These are phyloP conservation scores for Ustilago curta DNA, from an alignment of 1,284 basidiomycete species.

Conservation along the genomic window DNA sequence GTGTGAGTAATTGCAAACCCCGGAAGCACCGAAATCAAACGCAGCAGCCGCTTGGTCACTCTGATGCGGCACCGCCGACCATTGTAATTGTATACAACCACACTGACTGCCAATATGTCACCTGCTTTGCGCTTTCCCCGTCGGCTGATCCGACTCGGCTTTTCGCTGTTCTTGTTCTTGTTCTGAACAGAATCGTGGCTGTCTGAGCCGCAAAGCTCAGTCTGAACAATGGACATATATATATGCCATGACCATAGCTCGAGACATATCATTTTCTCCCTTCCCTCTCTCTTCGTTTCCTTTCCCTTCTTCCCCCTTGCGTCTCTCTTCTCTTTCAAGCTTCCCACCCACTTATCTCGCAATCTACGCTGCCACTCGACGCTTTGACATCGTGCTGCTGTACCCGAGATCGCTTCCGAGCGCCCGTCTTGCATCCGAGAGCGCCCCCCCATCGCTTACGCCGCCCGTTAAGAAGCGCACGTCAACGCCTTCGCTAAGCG, in stretches of 20 bases:
- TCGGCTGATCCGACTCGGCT: no score
- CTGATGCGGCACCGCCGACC: no score
- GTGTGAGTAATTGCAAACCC: no score
- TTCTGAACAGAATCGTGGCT: no score
- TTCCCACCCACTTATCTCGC: conserved; percentile 1
- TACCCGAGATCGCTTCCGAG: conserved; percentile 20
- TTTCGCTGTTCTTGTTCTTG: no score
- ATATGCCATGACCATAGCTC: conserved; percentile 3
- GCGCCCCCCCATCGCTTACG: conserved; percentile 14
- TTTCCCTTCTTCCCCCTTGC: neutral
- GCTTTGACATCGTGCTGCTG: conserved; percentile 2
- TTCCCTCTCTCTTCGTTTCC: neutral
- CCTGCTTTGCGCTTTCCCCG: no score
- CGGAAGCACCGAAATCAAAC: no score
- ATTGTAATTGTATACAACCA: no score
- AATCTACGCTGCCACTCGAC: neutral
- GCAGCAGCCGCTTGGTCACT: no score
- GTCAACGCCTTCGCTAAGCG: conserved; percentile 17
- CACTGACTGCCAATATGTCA: no score
- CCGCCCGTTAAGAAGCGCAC: conserved; percentile 2
- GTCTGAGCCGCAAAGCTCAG: no score
- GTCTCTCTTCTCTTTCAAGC: neutral
- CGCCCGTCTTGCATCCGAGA: conserved; percentile 23
- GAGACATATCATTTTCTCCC: conserved; percentile 27
- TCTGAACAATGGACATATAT: neutral